phyloP scores from a whole-genome alignment of 106 monocot genomes.

The Dioscorea alata region DNA sequence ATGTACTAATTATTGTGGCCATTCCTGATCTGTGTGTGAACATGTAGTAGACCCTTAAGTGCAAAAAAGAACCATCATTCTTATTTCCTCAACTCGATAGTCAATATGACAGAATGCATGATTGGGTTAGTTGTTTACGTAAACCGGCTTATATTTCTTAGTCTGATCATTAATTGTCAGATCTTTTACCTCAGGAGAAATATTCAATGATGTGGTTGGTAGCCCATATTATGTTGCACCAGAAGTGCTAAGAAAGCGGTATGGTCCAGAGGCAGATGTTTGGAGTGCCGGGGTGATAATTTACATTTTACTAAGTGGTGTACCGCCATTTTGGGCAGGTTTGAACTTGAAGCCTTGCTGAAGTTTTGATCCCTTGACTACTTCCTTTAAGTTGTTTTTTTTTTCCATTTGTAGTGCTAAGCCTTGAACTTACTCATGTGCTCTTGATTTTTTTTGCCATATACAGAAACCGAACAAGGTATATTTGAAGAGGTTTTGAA shows the following conservation, averaged over 20 bases:
- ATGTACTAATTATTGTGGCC: too few species aligned
- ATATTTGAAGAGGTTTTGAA: slow-evolving; percentile 74
- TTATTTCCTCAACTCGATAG: too few species aligned
- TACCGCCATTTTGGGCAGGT: slow-evolving; percentile 80
- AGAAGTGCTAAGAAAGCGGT: slow-evolving; percentile 52
- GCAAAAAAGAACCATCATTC: too few species aligned
- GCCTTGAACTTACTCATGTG: too few species aligned
- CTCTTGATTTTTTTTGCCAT: not conserved
- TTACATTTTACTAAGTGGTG: slow-evolving; percentile 59
- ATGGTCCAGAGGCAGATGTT: slow-evolving; percentile 62
- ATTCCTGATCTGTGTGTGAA: too few species aligned
- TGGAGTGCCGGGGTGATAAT: slow-evolving; percentile 77
- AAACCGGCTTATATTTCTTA: not conserved
- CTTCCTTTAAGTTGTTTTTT: too few species aligned
- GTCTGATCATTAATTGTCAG: slow-evolving; percentile 2
- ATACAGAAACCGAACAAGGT: slow-evolving; percentile 57
- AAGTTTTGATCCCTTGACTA: too few species aligned
- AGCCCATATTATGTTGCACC: slow-evolving; percentile 80
- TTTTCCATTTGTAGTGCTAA: too few species aligned
- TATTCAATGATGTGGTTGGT: slow-evolving; percentile 66
- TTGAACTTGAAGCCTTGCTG: too few species aligned
- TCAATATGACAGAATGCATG: too few species aligned
- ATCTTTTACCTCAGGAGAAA: slow-evolving; percentile 39
- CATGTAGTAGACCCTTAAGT: too few species aligned
- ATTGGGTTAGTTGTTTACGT: too few species aligned